Evolutionary conservation across 192 early-diverging fungal species (phyloP).

Genomic region (Coemansia reversa): DNA sequence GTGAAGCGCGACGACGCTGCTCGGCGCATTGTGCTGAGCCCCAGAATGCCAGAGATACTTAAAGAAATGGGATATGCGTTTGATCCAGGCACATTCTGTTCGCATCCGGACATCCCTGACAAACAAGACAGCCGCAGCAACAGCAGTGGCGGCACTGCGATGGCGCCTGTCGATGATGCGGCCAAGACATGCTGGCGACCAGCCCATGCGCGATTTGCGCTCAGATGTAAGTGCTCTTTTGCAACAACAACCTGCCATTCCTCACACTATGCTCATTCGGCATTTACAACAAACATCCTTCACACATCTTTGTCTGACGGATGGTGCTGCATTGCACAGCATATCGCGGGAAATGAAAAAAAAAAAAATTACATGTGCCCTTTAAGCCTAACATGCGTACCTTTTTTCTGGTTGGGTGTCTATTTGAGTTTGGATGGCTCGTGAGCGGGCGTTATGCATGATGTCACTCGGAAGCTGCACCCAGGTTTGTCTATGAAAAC

Average conservation of each 20-base stretch:
- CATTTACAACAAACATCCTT: neutral
- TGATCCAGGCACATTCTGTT: conserved; percentile 13
- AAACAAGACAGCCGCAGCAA: conserved; percentile 11
- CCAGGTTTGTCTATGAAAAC: neutral
- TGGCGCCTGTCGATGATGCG: conserved; percentile 17
- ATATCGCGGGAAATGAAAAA: neutral
- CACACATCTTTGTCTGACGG: neutral
- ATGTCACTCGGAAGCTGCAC: conserved; percentile 19
- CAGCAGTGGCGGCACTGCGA: conserved; percentile 2
- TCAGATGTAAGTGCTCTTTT: conserved; percentile 46
- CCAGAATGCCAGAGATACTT: conserved; percentile 39
- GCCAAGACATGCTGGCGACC: conserved; percentile 44
- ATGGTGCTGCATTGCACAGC: neutral
- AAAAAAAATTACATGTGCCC: neutral
- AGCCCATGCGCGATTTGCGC: conserved; percentile 51
- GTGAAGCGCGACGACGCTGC: conserved; percentile 47
- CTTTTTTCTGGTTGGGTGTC: conserved; percentile 3
- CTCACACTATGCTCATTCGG: neutral
- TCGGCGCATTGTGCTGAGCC: conserved; percentile 39
- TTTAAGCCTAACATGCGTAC: neutral
- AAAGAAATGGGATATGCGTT: conserved; percentile 23
- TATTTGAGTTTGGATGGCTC: conserved; percentile 1
- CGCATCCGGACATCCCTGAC: conserved; percentile 7
- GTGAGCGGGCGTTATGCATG: conserved; percentile 6
- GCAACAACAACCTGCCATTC: neutral